Evolutionary conservation across 192 early-diverging fungal genomes (phyloP), one percentile per base, ranked within the genome.

Genomic region (Cladochytrium replicatum): DNA sequence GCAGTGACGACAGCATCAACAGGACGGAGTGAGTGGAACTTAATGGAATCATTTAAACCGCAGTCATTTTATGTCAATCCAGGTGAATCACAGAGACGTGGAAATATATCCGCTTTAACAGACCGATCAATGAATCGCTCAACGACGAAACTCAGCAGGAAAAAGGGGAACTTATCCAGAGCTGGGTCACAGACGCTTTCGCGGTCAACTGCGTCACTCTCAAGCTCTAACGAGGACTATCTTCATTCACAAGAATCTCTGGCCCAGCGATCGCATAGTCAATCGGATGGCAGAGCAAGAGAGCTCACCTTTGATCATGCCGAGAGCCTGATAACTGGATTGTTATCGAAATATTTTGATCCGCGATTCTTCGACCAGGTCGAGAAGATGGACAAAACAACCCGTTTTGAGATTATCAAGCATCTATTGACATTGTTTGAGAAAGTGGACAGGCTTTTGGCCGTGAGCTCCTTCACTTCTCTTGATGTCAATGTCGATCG

Each of bases 341-440:
- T 74, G 8, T 48, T 73, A 11, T 32, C 44, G n/a, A 67, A 67
- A 30, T 73, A 74, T 50, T 73, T 53, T 41, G 58, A 69, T 17
- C 70, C 71, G n/a, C n/a, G 32, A 27, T 73, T 74, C 30, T 6
- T 61, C 2, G 46, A 48, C 1, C 54, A 74, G 23, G 29, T 74
- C 28, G 72, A 74, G 5, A 63, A 58, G 40, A 69, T 64, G 61
- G 62, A 69, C 48, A 58, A 51, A 34, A 30, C 46, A 9, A 42
- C 50, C 2, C 38, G 52, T 3, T 43, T 30, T 7, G 52, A 70
- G 41, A 50, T 65, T n/a, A 48, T 74, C 9, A 49, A 52, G 28
- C 55, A 75, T 45, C 46, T 74, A 15, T 48, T 74, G 31, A 37
- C 27, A 1, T 42, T 70, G 13, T 67, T 74, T 32, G 47, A 68